Evolutionary conservation across 352 stramenopile species (phyloP).

Genomic region (Phytophthora quininea): DNA sequence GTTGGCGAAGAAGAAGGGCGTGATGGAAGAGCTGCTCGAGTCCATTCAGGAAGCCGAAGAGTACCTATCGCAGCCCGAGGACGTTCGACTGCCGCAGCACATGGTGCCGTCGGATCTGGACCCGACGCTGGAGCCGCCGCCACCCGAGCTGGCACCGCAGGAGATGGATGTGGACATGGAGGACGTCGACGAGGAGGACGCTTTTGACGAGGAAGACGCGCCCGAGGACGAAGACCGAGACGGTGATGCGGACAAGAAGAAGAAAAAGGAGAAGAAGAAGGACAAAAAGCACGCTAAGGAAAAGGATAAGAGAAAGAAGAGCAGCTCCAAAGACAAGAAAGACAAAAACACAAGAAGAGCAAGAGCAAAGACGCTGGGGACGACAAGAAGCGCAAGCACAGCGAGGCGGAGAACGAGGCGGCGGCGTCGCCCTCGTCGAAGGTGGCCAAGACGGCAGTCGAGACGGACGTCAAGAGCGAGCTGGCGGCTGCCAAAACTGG

Average conservation of each 20-base stretch:
- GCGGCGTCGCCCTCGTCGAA: slow-evolving; percentile 36
- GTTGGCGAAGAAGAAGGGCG: slow-evolving; percentile 68
- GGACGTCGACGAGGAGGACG: slow-evolving; percentile 44
- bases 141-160: slow-evolving; percentile 29
- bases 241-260: slow-evolving; percentile 11
- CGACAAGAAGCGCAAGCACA: slow-evolving; percentile 48
- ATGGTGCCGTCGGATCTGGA: slow-evolving; percentile 88
- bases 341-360: slow-evolving; percentile 43
- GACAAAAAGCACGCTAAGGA: slow-evolving; percentile 31
- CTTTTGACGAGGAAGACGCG: slow-evolving; percentile 5
- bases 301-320: slow-evolving; percentile 25
- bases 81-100: slow-evolving; percentile 70
- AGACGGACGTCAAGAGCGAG: slow-evolving; percentile 44
- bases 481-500: too few species aligned
- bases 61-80: slow-evolving; percentile 74
- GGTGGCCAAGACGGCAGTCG: slow-evolving; percentile 45
- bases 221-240: slow-evolving; percentile 18
- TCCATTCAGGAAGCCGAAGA: slow-evolving; percentile 80
- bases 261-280: slow-evolving; percentile 26
- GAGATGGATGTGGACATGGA: slow-evolving; percentile 33
- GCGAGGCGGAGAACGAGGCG: slow-evolving; percentile 27
- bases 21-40: slow-evolving; percentile 50
- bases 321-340: slow-evolving; percentile 33
- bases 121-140: slow-evolving; percentile 69
- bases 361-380: slow-evolving; percentile 41